Evolutionary conservation across 2,329 filamentous ascomycete species (phyloP).

Genomic region (Cercospora zeae-maydis): DNA sequence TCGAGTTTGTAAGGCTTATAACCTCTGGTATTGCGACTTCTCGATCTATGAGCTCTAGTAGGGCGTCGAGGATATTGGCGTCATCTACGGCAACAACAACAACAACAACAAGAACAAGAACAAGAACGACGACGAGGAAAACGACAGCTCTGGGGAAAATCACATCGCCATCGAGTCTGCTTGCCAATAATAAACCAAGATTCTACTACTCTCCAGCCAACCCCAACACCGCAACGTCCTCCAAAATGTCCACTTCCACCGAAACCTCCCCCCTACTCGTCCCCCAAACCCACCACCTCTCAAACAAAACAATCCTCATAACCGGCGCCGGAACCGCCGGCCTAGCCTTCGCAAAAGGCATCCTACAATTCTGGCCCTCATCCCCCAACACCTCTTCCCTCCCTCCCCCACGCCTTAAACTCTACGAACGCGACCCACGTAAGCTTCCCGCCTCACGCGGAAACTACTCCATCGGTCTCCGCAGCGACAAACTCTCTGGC

Average conservation of each 20-base stretch:
- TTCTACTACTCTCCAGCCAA: not conserved
- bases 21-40: too few species aligned
- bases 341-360: constrained; percentile 16
- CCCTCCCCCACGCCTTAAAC: constrained; percentile 4
- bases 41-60: too few species aligned
- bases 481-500: constrained; percentile 6
- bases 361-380: constrained; percentile 10
- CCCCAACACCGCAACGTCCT: not conserved
- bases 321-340: constrained; percentile 19
- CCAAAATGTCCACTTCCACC: not conserved
- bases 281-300: not conserved
- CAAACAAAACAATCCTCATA: constrained; percentile 20
- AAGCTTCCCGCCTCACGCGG: constrained; percentile 4
- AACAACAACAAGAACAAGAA: too few species aligned
- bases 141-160: not conserved
- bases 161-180: not conserved
- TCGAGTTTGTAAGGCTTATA: too few species aligned
- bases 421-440: constrained; percentile 16
- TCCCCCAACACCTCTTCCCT: not conserved
- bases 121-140: not conserved
- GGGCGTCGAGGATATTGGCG: too few species aligned
- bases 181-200: not conserved
- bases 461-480: constrained; percentile 17
- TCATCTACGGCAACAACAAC: too few species aligned
- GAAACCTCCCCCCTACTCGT: not conserved